Evolutionary conservation across 495 filamentous ascomycete species (phyloP), one percentile per base, ranked within the genome.

Genomic region (Neurospora sp.): DNA sequence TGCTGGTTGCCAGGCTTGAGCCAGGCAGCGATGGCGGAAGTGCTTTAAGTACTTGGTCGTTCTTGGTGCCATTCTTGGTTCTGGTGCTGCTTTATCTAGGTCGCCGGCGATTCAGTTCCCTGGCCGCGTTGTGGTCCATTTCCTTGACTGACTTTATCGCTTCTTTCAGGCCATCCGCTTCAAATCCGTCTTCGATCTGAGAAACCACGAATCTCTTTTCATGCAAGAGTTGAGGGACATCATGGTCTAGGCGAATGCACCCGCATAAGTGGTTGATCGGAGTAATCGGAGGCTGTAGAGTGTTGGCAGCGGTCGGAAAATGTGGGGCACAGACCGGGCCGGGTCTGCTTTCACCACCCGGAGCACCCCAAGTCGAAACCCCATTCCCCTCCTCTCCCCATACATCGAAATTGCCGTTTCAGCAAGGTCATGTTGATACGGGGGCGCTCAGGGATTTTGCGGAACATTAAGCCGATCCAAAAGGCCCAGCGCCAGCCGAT

Each of bases 401-500:
- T 35, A 35, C 31, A 0, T 35, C 31, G 31, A 35, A 35, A 35
- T 5, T 35, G 27, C 31, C 0, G 31, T 35, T 35, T 35, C 31
- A 35, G 31, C 31, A 35, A 35, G 31, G 31, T 35, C 31, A 35
- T 35, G 31, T 35, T 35, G 31, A 35, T 0, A 35, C 31, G 31
- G 31, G 3, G 31, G 31, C 31, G 31, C 31, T 35, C 31, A 35
- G 31, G 31, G 31, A 35, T 35, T 35, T 35, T 35, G 31, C 4
- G 31, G 31, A 4, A 78, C 20, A 92, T 90, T 5, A 92, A 76
- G 45, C 83, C 87, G 59, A 90, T 85, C 81, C 89, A 88, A 69
- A 90, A 91, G 0, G 85, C 82, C 89, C 90, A 92, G 61, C 89
- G 84, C 90, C 90, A 92, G 22, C 86, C 85, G 69, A 89, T 85